Base-by-base conservation (phyloP, 2,329 filamentous ascomycete species). In the Apiospora pterosperma region DNA sequence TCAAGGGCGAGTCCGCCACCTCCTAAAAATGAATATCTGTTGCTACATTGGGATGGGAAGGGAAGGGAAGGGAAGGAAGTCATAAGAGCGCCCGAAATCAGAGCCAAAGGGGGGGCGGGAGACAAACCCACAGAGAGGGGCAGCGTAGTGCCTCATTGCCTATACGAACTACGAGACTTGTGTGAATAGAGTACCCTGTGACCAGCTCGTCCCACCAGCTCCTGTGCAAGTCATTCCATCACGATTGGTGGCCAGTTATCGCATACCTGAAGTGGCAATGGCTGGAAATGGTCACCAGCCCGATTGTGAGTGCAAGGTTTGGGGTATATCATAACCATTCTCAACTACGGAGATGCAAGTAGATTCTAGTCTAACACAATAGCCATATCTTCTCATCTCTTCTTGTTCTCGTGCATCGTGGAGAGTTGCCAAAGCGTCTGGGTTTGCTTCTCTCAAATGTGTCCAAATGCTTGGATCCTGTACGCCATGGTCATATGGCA, bases 1-100 rank as follows among this genome's bases (percentile, higher is more conserved):
- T 88, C 59, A 84, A 84, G 79, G 73, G 69, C 66, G 75, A 76
- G 52, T 41, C 59, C 21, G 28, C 23, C 36, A 23, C 59, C 6
- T 59, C 41, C 19, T 55, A 55, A 12, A 19, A 34, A 21, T 1
- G 16, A 55, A 11, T 4, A 8, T 55, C 28, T 34, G 5, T 55
- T 11, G 36, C 60, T 36, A 42, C 36, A 48, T 36, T 14, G 28
- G n/a, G 39, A n/a, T 19, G 39, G 31, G 16, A 62, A 21, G 39
- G 19, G 23, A 39, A 60, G 19, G 38, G n/a, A n/a, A 41, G 38
- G 38, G 11, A 41, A 41, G 38, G 19, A 41, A 16, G n/a, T 36
- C 48, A 55, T n/a, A 21, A 34, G 16, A 55, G 16, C 44, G 16
- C 11, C 48, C 25, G 28, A 11, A 34, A 55, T 8, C 19, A 34